phyloP scores from a whole-genome alignment of 306 rosid genomes.

The Echinosophora koreensis region DNA sequence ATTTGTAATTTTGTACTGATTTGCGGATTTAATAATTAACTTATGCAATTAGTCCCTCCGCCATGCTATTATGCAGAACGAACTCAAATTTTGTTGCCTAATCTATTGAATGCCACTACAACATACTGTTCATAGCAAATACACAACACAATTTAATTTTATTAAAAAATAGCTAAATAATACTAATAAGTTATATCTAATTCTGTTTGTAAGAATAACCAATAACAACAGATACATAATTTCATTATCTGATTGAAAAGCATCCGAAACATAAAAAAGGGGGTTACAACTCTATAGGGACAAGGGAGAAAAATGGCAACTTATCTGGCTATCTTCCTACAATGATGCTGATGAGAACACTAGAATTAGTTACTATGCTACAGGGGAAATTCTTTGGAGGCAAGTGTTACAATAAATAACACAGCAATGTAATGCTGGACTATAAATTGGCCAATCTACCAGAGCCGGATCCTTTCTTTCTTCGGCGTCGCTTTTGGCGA shows the following conservation, averaged over 20 bases:
- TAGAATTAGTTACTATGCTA: constrained; percentile 46
- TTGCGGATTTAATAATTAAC: neutral
- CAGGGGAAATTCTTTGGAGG: constrained; percentile 36
- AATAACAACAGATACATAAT: neutral
- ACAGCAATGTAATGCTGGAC: constrained; percentile 46
- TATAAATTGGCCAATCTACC: constrained; percentile 71
- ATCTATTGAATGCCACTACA: neutral
- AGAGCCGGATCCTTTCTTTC: constrained; percentile 79
- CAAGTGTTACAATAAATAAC: constrained; percentile 47
- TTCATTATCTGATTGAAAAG: constrained; percentile 20
- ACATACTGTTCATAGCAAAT: neutral
- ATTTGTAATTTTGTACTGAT: neutral
- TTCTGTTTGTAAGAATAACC: neutral
- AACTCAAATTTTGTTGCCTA: neutral
- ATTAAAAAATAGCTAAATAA: neutral
- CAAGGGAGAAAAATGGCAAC: constrained; percentile 1
- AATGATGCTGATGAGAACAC: constrained; percentile 38
- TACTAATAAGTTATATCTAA: neutral
- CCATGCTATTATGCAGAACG: neutral
- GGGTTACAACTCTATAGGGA: constrained; percentile 27
- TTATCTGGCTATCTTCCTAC: constrained; percentile 51
- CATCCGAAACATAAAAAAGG: constrained; percentile 1
- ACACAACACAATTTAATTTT: neutral
- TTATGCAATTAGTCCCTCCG: neutral
- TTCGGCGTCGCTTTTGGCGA: constrained; percentile 81